phyloP scores from a whole-genome alignment of 2,329 filamentous ascomycete genomes.

The Trichoderma atrobrunneum region DNA sequence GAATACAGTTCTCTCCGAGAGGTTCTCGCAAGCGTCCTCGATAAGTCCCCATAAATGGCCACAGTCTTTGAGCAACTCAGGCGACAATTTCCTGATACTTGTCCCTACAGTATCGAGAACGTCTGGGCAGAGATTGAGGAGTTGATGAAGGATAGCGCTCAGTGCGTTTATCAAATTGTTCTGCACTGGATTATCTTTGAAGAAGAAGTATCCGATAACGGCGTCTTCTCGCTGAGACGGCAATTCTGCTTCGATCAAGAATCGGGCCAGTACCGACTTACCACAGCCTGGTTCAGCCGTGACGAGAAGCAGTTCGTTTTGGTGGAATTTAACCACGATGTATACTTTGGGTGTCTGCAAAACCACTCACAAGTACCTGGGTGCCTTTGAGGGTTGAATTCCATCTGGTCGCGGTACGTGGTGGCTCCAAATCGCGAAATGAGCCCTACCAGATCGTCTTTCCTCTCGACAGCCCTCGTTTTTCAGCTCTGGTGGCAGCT shows the following conservation, averaged over 20 bases:
- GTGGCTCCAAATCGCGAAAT: background rate
- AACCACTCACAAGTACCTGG: background rate
- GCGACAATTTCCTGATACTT: background rate
- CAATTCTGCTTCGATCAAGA: background rate
- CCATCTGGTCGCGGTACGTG: background rate
- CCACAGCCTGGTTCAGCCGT: background rate
- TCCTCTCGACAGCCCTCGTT: background rate
- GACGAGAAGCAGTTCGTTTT: background rate
- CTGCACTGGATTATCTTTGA: background rate
- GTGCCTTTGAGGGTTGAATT: background rate
- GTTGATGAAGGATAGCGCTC: background rate
- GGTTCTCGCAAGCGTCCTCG: background rate
- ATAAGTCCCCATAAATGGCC: background rate
- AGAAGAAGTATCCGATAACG: background rate
- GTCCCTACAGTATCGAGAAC: background rate
- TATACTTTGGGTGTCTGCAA: background rate
- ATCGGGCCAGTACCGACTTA: background rate
- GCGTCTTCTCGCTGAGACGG: background rate
- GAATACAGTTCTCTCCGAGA: background rate
- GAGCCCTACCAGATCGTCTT: background rate
- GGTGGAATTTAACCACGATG: background rate
- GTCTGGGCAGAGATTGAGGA: background rate
- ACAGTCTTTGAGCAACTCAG: background rate
- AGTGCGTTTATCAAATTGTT: background rate
- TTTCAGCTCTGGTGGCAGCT: background rate